phyloP scores from a whole-genome alignment of 495 filamentous ascomycete genomes.

The Penicillium tannophilum region DNA sequence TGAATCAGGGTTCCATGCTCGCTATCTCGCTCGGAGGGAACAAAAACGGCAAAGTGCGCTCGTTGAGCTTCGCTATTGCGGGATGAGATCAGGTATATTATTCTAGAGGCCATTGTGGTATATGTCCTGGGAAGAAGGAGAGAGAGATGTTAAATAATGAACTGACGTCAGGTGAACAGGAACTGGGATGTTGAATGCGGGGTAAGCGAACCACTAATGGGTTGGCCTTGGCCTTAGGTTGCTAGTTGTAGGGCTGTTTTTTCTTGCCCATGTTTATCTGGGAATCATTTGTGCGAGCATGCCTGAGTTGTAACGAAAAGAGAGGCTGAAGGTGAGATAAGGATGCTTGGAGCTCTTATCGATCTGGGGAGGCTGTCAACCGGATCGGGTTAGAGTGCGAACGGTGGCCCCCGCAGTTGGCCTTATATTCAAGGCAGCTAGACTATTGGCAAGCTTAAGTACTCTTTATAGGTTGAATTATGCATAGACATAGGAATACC shows the following conservation, averaged over 20 bases:
- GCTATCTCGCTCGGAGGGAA: slow-evolving; percentile 24
- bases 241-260: background rate
- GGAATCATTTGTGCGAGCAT: background rate
- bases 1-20: slow-evolving; percentile 32
- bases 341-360: background rate
- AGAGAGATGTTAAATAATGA: background rate
- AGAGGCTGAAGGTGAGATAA: background rate
- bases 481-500: no score
- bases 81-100: slow-evolving; percentile 29
- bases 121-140: background rate
- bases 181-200: slow-evolving; percentile 8
- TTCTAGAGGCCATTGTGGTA: slow-evolving; percentile 16
- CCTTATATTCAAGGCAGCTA: background rate
- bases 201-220: slow-evolving; percentile 1
- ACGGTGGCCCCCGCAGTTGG: background rate
- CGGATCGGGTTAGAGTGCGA: background rate
- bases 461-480: no score
- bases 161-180: slow-evolving; percentile 13
- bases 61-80: slow-evolving; percentile 27
- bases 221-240: background rate
- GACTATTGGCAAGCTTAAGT: no score
- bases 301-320: background rate
- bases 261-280: background rate
- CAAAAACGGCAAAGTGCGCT: slow-evolving; percentile 39
- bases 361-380: background rate